These are phyloP conservation scores for Hsuehochloa calcarea DNA, from an alignment of 176 grass and related monocot species.

Conservation along the genomic window DNA sequence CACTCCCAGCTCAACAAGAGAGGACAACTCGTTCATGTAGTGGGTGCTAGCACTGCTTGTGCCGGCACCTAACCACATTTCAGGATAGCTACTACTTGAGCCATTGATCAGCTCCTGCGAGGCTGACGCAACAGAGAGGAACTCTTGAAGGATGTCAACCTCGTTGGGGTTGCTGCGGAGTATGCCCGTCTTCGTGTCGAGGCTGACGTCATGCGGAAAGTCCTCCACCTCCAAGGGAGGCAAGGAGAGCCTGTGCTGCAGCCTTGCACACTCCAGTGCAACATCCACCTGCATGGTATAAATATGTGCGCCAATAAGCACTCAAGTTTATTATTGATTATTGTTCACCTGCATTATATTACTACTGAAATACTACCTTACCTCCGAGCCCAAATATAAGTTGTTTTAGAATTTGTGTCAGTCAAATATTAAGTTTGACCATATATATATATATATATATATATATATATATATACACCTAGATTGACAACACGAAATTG, in stretches of 20 bases:
- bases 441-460: no score
- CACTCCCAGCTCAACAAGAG: conserved; percentile 48
- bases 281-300: conserved; percentile 63
- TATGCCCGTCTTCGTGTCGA: conserved; percentile 41
- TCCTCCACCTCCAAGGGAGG: conserved; percentile 79
- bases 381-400: no score
- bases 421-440: no score
- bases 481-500: no score
- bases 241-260: conserved; percentile 82
- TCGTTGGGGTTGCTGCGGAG: conserved; percentile 53
- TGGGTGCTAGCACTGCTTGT: conserved; percentile 36
- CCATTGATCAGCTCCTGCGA: conserved; percentile 70
- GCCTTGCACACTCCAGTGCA: conserved; percentile 81
- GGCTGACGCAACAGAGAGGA: conserved; percentile 69
- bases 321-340: neutral
- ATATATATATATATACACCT: no score
- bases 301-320: neutral
- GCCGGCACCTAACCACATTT: conserved; percentile 57
- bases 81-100: conserved; percentile 47
- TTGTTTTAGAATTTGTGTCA: no score
- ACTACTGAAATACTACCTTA: neutral
- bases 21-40: conserved; percentile 49
- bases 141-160: conserved; percentile 74
- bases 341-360: neutral
- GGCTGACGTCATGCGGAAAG: conserved; percentile 52